Conservation (phyloP, 305 asterid species). For the Fraxinus sp. region DNA sequence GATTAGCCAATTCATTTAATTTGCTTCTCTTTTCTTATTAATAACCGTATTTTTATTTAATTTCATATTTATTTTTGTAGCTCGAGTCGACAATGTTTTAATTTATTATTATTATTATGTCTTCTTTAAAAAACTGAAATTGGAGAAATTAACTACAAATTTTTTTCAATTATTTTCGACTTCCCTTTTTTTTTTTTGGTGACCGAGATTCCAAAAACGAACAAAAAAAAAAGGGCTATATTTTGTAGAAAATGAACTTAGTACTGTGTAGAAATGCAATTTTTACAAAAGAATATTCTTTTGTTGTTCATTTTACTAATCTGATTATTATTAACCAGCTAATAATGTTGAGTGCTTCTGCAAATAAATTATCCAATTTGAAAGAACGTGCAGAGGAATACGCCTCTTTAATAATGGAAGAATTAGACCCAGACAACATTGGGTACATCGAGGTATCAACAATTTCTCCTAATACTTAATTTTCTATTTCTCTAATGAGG, state of each 20-base stretch:
- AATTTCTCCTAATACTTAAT: not conserved
- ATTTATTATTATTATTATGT: not conserved
- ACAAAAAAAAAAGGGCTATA: not conserved
- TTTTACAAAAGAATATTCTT: not conserved
- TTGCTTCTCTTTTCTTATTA: not conserved
- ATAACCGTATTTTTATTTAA: not conserved
- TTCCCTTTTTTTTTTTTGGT: not conserved
- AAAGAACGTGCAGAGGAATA: slow-evolving; percentile 90
- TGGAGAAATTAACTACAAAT: slow-evolving; percentile 16
- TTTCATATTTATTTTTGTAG: not conserved
- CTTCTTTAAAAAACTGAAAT: slow-evolving; percentile 28
- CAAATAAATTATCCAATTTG: slow-evolving; percentile 78
- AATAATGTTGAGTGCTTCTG: slow-evolving; percentile 86
- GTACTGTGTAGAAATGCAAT: slow-evolving; percentile 26
- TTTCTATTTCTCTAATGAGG: not conserved
- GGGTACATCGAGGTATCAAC: slow-evolving; percentile 83
- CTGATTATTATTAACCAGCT: slow-evolving; percentile 48
- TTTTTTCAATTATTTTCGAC: slow-evolving; percentile 7
- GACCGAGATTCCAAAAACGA: not conserved
- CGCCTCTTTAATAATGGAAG: slow-evolving; percentile 88
- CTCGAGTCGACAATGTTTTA: not conserved
- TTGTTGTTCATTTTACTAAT: slow-evolving; percentile 2
- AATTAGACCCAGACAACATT: slow-evolving; percentile 76
- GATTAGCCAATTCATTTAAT: not conserved
- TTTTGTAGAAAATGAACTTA: slow-evolving; percentile 13